These are phyloP conservation scores for Calonectria pseudoturangicola DNA, from an alignment of 2,329 filamentous ascomycete genomes.

Conservation along the genomic window DNA sequence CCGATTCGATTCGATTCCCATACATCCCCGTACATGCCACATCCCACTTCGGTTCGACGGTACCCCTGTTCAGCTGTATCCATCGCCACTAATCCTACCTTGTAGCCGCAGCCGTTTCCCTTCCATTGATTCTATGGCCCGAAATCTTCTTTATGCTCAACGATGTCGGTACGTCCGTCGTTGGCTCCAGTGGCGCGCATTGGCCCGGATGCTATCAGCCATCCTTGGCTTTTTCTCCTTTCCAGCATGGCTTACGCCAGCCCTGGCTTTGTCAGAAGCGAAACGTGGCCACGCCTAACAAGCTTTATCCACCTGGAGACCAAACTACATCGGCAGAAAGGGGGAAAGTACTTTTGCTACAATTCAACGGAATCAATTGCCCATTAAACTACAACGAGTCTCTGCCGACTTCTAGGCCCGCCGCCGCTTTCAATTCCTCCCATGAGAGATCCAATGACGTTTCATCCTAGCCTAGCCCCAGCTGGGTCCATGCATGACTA, in stretches of 20 bases:
- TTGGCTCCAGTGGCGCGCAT: slow-evolving; percentile 14
- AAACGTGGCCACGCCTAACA: slow-evolving; percentile 20
- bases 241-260: slow-evolving; percentile 16
- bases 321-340: neutral
- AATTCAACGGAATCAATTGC: slow-evolving; percentile 12
- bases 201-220: neutral
- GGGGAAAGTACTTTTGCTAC: no score
- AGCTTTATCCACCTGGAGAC: neutral
- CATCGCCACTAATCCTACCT: slow-evolving; percentile 21
- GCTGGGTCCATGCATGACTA: neutral
- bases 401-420: slow-evolving; percentile 19
- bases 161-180: slow-evolving; percentile 20
- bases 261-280: slow-evolving; percentile 15
- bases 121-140: neutral
- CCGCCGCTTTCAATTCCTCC: neutral
- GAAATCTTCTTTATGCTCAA: slow-evolving; percentile 23
- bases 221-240: slow-evolving; percentile 15
- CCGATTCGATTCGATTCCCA: slow-evolving; percentile 32
- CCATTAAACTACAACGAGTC: neutral
- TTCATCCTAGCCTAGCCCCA: slow-evolving; percentile 13
- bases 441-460: neutral
- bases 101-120: neutral
- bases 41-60: slow-evolving; percentile 27
- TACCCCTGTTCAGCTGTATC: slow-evolving; percentile 20
- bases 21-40: neutral